phyloP scores from a whole-genome alignment of 306 rosid genomes.

The Cucurbita argyrosperma region DNA sequence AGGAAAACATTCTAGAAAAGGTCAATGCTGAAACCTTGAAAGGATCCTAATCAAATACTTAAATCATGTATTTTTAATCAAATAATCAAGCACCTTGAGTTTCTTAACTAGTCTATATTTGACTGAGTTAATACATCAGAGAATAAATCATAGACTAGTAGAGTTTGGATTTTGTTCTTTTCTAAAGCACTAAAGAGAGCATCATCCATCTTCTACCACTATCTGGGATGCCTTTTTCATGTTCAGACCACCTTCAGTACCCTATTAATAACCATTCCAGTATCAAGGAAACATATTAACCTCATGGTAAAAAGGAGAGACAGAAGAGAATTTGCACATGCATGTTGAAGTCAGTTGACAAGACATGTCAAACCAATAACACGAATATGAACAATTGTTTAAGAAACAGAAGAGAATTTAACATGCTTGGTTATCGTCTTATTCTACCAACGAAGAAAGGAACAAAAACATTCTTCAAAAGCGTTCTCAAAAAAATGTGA shows the following conservation, averaged over 20 bases:
- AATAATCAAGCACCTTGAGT: neutral
- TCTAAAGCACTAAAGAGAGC: neutral
- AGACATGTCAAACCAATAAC: neutral
- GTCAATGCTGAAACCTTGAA: neutral
- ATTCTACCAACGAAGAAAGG: neutral
- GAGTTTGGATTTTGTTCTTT: neutral
- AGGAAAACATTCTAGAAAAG: neutral
- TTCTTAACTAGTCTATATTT: neutral
- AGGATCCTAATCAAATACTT: neutral
- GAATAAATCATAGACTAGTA: neutral
- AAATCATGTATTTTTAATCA: neutral
- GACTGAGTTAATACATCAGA: neutral
- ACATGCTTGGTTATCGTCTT: neutral
- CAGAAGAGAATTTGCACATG: neutral
- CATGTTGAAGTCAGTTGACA: neutral
- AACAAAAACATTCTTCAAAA: slow-evolving; percentile 4
- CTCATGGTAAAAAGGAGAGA: neutral
- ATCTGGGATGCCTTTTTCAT: neutral
- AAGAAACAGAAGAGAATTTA: neutral
- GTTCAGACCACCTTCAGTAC: neutral
- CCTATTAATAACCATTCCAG: neutral
- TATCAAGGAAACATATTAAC: neutral
- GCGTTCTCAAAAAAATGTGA: neutral
- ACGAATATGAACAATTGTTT: neutral
- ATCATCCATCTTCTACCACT: neutral